phyloP scores from a whole-genome alignment of 78 protist genomes.

The slime mould (Dictyostelium discoideum) region dicty_2.7 NC_007089.4:1839501-1840000 shows the following conservation, averaged over 20 bases:
- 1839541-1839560: not conserved
- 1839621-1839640: slow-evolving; percentile 51
- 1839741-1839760: slow-evolving; percentile 30
- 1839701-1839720: not conserved
- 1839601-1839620: slow-evolving; percentile 38
- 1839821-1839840: not conserved
- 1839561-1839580: not conserved
- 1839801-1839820: slow-evolving; percentile 42
- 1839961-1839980: not conserved
- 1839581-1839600: not conserved
- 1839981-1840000: not conserved
- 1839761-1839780: slow-evolving; percentile 6
- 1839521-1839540: not conserved
- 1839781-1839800: slow-evolving; percentile 57
- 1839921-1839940: not conserved
- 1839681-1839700: slow-evolving; percentile 24
- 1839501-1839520: not conserved
- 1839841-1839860: too few species aligned
- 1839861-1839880: too few species aligned
- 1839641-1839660: not conserved
- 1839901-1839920: not conserved
- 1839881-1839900: not conserved
- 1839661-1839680: slow-evolving; percentile 30
- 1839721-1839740: not conserved
- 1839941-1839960: not conserved